Evolutionary conservation across 1,139 yeast species (phyloP).

Genomic region (Geotrichum aggregatum): DNA sequence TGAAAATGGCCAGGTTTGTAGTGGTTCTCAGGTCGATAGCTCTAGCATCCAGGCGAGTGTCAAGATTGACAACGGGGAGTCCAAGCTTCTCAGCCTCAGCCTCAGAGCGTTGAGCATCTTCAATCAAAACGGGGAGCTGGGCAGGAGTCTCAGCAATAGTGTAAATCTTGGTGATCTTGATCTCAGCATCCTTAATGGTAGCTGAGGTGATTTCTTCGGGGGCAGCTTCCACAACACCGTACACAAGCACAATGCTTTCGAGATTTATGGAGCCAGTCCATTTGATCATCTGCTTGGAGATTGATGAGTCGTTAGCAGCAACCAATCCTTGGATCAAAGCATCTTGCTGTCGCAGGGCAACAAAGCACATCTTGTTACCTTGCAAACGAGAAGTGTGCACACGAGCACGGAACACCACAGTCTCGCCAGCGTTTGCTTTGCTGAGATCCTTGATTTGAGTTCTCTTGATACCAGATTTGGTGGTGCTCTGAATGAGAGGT

Average conservation of each 20-base stretch:
- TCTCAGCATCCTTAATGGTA: constrained; percentile 86
- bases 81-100: constrained; percentile 91
- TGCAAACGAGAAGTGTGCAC: constrained; percentile 90
- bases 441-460: constrained; percentile 51
- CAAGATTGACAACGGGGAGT: constrained; percentile 89
- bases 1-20: constrained; percentile 95
- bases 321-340: constrained; percentile 78
- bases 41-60: constrained; percentile 90
- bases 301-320: constrained; percentile 59
- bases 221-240: constrained; percentile 78
- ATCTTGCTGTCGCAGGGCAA: constrained; percentile 87
- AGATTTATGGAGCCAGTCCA: constrained; percentile 85
- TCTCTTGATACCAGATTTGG: constrained; percentile 60
- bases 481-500: constrained; percentile 74
- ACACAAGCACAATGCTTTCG: constrained; percentile 88
- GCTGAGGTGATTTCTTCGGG: constrained; percentile 87
- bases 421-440: constrained; percentile 66
- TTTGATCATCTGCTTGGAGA: constrained; percentile 94
- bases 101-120: constrained; percentile 94
- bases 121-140: constrained; percentile 87
- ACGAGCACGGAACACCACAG: constrained; percentile 86
- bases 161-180: constrained; percentile 66
- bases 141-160: constrained; percentile 86
- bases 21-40: constrained; percentile 95
- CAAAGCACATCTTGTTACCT: constrained; percentile 89